Evolutionary conservation across 2,329 filamentous ascomycete species (phyloP), one percentile per base, ranked within the genome.

Genomic region (Monilinia fructigena): DNA sequence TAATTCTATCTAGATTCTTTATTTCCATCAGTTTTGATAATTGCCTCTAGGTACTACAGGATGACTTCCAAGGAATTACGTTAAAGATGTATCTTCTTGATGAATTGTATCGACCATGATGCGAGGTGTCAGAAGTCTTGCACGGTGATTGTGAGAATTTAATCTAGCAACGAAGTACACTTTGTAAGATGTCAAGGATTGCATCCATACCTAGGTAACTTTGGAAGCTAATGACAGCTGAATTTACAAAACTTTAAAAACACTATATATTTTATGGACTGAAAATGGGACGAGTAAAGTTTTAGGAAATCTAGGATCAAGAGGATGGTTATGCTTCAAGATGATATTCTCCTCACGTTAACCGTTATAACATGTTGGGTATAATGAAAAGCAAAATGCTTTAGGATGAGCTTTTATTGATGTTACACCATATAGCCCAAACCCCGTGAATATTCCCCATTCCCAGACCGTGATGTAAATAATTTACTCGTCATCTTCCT

Each of bases 401-500:
- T 55, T 48, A 55, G 40, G 58, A 62, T 26, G 58, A 66, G 64
- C 56, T 62, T 62, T 62, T 66, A 63, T 62, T 63, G 23, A 66
- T 66, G 53, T 38, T 55, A 63, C 40, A 48, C 50, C 66, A 70
- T 68, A 72, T 68, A 68, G 69, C 71, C 63, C 53, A 68, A 70
- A 59, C 68, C 69, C 67, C 63, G 70, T 70, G 69, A 68, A 65
- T 63, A 67, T 42, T 20, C 56, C 66, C 70, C 66, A 68, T 60
- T 60, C 68, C 68, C 68, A 67, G 63, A 70, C 66, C 65, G 58
- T 48, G 66, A 67, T 68, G 64, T 63, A 67, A 59, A 47, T 63
- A 59, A 75, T 83, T 83, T 88, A 88, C 82, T 89, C 86, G 73
- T 88, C 86, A 77, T 86, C 85, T 78, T 89, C 86, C 75, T 88